These are phyloP conservation scores for Buddleja alternifolia DNA, from an alignment of 257 asterid species.

Conservation along the genomic window DNA sequence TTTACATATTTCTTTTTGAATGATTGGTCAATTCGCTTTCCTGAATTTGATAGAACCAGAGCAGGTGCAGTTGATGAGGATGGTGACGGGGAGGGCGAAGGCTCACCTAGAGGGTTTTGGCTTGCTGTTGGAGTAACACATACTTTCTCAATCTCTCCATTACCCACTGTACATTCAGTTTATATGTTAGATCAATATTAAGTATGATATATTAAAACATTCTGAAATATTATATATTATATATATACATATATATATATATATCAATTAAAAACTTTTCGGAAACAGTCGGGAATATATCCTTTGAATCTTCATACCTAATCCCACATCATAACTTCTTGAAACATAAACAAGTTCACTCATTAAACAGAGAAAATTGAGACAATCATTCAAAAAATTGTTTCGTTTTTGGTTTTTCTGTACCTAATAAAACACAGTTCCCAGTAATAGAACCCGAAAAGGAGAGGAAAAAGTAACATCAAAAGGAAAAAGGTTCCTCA, in stretches of 20 bases:
- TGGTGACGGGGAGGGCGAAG: constrained; percentile 52
- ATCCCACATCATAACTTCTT: constrained; percentile 6
- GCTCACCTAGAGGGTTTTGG: constrained; percentile 37
- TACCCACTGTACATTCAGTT: constrained; percentile 28
- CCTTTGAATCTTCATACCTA: no score
- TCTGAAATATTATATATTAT: no score
- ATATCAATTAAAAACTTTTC: neutral
- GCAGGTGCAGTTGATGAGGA: constrained; percentile 59
- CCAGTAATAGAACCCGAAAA: neutral
- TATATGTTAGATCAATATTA: constrained; percentile 18
- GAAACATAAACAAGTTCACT: constrained; percentile 12
- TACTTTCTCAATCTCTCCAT: constrained; percentile 42
- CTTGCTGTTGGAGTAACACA: constrained; percentile 23
- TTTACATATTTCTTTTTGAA: constrained; percentile 58
- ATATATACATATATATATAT: no score
- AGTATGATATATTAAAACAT: neutral
- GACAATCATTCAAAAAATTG: neutral
- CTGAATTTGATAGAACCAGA: constrained; percentile 54
- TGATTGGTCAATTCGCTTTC: constrained; percentile 55
- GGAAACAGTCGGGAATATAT: neutral
- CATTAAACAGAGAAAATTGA: neutral
- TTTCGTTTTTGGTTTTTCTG: neutral
- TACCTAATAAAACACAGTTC: neutral
- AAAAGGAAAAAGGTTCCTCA: neutral
- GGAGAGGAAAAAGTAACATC: neutral